phyloP scores from a whole-genome alignment of 2,329 filamentous ascomycete genomes.

The Fusarium nodosum region DNA sequence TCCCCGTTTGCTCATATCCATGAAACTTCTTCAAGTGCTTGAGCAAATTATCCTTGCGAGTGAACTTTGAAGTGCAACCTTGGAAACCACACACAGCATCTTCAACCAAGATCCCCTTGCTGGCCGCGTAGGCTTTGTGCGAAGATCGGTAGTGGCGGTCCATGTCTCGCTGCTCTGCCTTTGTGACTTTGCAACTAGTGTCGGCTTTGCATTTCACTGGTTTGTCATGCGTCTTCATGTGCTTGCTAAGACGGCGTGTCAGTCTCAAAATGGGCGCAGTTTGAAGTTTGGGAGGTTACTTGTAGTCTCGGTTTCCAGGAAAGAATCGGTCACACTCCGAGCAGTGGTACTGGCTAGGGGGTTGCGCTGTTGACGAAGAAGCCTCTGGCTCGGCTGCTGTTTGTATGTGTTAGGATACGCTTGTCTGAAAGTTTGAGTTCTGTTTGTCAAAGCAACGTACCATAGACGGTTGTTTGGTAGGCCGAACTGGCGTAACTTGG shows the following conservation, averaged over 20 bases:
- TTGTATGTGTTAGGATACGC: conserved; percentile 3
- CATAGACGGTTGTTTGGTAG: conserved; percentile 25
- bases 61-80: conserved; percentile 28
- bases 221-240: conserved; percentile 42
- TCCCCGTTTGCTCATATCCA: neutral
- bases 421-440: neutral
- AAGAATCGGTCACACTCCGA: conserved; percentile 16
- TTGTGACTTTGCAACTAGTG: conserved; percentile 14
- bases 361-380: conserved; percentile 21
- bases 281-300: conserved; percentile 3
- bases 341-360: conserved; percentile 11
- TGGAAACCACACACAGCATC: conserved; percentile 5
- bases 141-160: conserved; percentile 42
- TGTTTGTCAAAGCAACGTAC: conserved; percentile 14
- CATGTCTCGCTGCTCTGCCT: conserved; percentile 47
- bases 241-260: conserved; percentile 41
- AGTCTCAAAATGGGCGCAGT: neutral
- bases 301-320: conserved; percentile 14
- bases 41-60: conserved; percentile 37
- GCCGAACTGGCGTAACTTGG: conserved; percentile 15
- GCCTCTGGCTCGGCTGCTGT: conserved; percentile 13
- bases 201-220: conserved; percentile 44
- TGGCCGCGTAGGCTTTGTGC: conserved; percentile 34
- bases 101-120: conserved; percentile 13
- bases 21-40: conserved; percentile 43